Percentiles rank a stretch among this genome's conserved stretches.
phyloP scores from a whole-genome alignment of 23 red algal genomes.

The Chondrus crispus region DNA sequence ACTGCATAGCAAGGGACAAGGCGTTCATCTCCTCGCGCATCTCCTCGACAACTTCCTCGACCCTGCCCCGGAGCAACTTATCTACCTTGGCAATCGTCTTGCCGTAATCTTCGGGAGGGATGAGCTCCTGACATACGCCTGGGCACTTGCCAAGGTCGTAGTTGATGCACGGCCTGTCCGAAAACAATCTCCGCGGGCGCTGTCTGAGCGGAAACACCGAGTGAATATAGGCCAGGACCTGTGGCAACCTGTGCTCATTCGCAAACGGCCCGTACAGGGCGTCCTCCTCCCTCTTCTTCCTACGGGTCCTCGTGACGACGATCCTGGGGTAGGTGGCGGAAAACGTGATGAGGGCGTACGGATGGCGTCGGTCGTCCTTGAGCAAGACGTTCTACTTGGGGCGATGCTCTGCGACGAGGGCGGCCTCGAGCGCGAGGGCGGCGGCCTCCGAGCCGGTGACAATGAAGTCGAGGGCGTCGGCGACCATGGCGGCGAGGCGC shows the following conservation, averaged over 20 bases:
- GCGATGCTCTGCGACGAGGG: constrained; percentile 44
- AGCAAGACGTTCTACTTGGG: constrained; percentile 77
- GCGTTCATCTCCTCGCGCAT: constrained; percentile 51
- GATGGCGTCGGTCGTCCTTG: constrained; percentile 84
- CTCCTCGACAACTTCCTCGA: constrained; percentile 13
- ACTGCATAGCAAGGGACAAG: constrained; percentile 12
- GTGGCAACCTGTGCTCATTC: constrained; percentile 35
- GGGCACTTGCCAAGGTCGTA: constrained; percentile 80
- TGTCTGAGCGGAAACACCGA: constrained; percentile 69
- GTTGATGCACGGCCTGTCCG: constrained; percentile 75
- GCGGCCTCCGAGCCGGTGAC: constrained; percentile 63
- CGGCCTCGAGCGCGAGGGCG: constrained; percentile 74
- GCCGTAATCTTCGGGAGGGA: constrained; percentile 34
- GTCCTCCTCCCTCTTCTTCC: background rate
- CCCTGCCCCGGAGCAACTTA: constrained; percentile 59
- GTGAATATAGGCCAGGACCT: constrained; percentile 31
- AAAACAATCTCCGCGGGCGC: constrained; percentile 31
- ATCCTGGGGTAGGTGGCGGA: constrained; percentile 70
- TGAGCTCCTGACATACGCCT: constrained; percentile 76
- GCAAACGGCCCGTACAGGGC: constrained; percentile 78
- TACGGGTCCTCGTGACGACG: constrained; percentile 10
- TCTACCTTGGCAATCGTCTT: constrained; percentile 54
- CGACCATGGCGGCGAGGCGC: constrained; percentile 47
- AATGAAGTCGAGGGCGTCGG: constrained; percentile 37
- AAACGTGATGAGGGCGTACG: constrained; percentile 65